A percentile compares a stretch with the other conserved stretches of the same genome.
Evolutionary conservation across 139 green algal genomes (phyloP).

Genomic region (Deuterostichococcus epilithicus): DNA sequence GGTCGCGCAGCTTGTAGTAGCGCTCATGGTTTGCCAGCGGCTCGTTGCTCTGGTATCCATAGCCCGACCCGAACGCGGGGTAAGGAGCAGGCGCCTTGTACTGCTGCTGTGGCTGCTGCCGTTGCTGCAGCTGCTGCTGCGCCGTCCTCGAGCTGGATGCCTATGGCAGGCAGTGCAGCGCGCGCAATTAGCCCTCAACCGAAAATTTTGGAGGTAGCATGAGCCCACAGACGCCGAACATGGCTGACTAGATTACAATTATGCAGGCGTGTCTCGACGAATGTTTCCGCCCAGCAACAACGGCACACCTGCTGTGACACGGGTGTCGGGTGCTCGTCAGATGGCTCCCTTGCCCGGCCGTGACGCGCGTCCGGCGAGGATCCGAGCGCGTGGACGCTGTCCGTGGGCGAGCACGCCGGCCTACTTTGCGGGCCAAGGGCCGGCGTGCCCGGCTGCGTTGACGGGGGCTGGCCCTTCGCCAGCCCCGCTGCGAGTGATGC

Average conservation of each 20-base stretch:
- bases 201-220: too few species aligned
- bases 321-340: too few species aligned
- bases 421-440: neutral
- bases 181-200: too few species aligned
- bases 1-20: slow-evolving; percentile 1
- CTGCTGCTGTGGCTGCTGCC: neutral
- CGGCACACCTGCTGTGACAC: too few species aligned
- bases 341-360: neutral
- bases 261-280: too few species aligned
- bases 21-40: neutral
- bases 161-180: too few species aligned
- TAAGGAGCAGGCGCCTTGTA: neutral
- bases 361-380: neutral
- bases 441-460: neutral
- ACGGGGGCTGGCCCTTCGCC: neutral
- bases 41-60: neutral
- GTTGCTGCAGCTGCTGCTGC: neutral
- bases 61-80: neutral
- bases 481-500: neutral
- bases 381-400: neutral
- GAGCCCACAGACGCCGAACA: too few species aligned
- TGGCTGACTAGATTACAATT: too few species aligned
- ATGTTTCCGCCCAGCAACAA: too few species aligned
- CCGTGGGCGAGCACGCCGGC: neutral
- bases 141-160: too few species aligned